These are phyloP conservation scores for Sporothrix inflata DNA, from an alignment of 2,329 filamentous ascomycete genomes.

Conservation along the genomic window DNA sequence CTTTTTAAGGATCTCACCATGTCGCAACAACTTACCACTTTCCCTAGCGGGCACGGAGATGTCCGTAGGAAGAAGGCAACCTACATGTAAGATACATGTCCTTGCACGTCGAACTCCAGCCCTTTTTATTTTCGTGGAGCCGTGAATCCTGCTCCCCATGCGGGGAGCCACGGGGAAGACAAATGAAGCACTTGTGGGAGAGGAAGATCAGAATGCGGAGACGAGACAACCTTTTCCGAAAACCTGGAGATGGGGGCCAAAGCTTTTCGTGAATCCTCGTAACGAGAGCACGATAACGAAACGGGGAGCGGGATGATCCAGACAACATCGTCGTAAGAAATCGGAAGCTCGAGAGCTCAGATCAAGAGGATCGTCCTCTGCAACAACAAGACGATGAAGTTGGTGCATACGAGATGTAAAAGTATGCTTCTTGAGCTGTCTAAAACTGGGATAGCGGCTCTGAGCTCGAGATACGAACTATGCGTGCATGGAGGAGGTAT, in stretches of 20 bases:
- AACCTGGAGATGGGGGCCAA: neutral
- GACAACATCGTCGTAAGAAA: neutral
- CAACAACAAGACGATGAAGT: neutral
- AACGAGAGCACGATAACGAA: neutral
- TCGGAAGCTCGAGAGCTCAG: neutral
- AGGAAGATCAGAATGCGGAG: neutral
- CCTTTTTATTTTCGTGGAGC: neutral
- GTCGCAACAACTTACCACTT: neutral
- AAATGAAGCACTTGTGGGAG: neutral
- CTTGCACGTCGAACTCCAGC: neutral
- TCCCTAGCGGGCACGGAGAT: neutral
- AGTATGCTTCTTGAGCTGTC: neutral
- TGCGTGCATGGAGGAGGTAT: too few relatives aligned
- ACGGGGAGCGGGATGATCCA: neutral
- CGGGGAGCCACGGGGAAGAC: neutral
- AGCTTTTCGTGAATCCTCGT: neutral
- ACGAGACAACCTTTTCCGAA: neutral
- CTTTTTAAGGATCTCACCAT: neutral
- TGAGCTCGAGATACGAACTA: too few relatives aligned
- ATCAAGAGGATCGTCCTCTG: neutral
- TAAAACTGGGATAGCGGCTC: too few relatives aligned
- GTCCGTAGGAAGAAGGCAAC: slow-evolving; percentile 12
- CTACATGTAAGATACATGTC: neutral
- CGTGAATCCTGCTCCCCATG: too few relatives aligned
- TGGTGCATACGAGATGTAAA: neutral